phyloP scores from a whole-genome alignment of 495 filamentous ascomycete genomes.

The Podospora pseudocomata region DNA sequence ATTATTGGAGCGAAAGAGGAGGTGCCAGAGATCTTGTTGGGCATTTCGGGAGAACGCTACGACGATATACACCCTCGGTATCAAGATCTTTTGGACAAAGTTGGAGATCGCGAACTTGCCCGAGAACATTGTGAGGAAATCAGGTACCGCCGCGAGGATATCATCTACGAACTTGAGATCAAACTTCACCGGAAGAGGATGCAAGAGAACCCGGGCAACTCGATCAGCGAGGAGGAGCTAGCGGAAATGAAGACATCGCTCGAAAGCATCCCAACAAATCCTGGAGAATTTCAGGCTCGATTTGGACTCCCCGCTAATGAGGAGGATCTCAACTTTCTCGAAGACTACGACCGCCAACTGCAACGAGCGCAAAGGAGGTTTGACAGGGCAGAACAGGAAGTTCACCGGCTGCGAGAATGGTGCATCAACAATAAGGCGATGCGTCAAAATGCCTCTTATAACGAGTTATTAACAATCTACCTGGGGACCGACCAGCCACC shows the following conservation, averaged over 20 bases:
- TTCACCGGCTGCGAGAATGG: slow-evolving; percentile 21
- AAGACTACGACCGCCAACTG: slow-evolving; percentile 23
- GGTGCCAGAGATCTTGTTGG: slow-evolving; percentile 19
- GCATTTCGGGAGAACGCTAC: slow-evolving; percentile 26
- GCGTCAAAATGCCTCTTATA: slow-evolving; percentile 31
- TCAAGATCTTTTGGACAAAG: slow-evolving; percentile 24
- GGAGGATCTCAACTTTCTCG: slow-evolving; percentile 32
- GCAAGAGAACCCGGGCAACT: slow-evolving; percentile 22
- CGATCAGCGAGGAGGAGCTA: slow-evolving; percentile 29
- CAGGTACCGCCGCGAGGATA: slow-evolving; percentile 22
- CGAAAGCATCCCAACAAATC: slow-evolving; percentile 10
- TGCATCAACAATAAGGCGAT: slow-evolving; percentile 31
- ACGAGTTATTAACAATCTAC: slow-evolving; percentile 30
- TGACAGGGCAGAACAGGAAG: slow-evolving; percentile 16
- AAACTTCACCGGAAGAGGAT: slow-evolving; percentile 25
- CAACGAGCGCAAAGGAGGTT: slow-evolving; percentile 15
- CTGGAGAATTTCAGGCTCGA: slow-evolving; percentile 19
- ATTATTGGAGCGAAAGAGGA: not conserved
- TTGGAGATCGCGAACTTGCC: slow-evolving; percentile 27
- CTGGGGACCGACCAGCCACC: slow-evolving; percentile 11
- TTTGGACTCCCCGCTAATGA: slow-evolving; percentile 26
- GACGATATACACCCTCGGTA: slow-evolving; percentile 36
- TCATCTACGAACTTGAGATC: slow-evolving; percentile 29
- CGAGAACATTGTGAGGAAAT: slow-evolving; percentile 31
- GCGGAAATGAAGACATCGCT: slow-evolving; percentile 24